Percentiles rank a stretch among this genome's conserved stretches.
Evolutionary conservation across 129 eudicot genomes (phyloP).

Genomic region (Scalesia atractyloides): DNA sequence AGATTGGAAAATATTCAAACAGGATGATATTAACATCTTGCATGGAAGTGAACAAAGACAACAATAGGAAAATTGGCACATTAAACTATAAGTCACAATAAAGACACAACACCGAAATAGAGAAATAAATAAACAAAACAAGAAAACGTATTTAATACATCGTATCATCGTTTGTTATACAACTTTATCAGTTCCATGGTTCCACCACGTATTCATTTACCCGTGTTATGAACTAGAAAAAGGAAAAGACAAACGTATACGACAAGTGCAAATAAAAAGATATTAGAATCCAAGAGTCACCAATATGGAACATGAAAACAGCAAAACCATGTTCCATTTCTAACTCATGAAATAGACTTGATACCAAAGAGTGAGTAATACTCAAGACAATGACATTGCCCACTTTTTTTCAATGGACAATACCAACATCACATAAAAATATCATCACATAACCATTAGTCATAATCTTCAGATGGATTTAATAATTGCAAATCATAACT

Average conservation of each 20-base stretch:
- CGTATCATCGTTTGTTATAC: slow-evolving; percentile 6
- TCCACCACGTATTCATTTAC: slow-evolving; percentile 12
- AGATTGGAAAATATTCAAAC: neutral
- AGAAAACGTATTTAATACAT: neutral
- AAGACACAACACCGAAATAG: slow-evolving; percentile 5
- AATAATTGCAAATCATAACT: slow-evolving; percentile 13
- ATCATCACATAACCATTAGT: slow-evolving; percentile 19
- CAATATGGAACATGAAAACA: slow-evolving; percentile 21
- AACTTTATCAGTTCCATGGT: neutral
- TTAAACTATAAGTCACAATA: neutral
- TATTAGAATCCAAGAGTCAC: slow-evolving; percentile 12
- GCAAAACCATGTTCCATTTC: slow-evolving; percentile 33
- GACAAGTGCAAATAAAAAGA: slow-evolving; percentile 1
- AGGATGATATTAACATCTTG: slow-evolving; percentile 8
- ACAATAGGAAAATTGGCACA: slow-evolving; percentile 1
- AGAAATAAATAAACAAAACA: slow-evolving; percentile 9
- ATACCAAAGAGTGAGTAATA: slow-evolving; percentile 23
- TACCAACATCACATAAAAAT: slow-evolving; percentile 18
- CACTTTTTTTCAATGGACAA: slow-evolving; percentile 18
- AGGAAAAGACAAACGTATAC: neutral
- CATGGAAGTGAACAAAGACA: slow-evolving; percentile 8
- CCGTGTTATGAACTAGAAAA: slow-evolving; percentile 10
- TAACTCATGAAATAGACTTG: slow-evolving; percentile 26
- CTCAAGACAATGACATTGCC: slow-evolving; percentile 30
- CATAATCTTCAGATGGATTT: slow-evolving; percentile 1